Evolutionary conservation across 768 basidiomycete genomes (phyloP), one percentile per base, ranked within the genome.

Genomic region (Tremella fuciformis): DNA sequence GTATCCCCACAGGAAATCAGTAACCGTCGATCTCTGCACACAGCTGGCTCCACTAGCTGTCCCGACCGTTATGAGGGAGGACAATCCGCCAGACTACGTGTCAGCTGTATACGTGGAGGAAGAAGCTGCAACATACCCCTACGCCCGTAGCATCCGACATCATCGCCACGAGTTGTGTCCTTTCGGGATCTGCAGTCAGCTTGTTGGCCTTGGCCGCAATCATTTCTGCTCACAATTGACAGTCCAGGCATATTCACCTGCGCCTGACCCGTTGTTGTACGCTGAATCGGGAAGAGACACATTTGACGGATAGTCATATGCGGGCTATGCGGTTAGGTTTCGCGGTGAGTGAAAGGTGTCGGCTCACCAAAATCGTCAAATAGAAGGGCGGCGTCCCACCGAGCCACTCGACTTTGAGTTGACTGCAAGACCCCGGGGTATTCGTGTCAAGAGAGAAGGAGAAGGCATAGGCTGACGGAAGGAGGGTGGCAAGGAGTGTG

Each of bases 71-170:
- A 58, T 57, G 24, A 73, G 50, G 8, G 68, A 55, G 18, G 68
- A 68, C 7, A 70, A 65, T 34, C 71, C 71, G 6, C 71, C 71
- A 13, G 68, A 56, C 71, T 70, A 50, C 8, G 21, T 18, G 24
- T 57, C 26, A 50, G 38, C 13, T 26, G 16, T 19, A 34, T 26
- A 11, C 15, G 18, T 2, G 6, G n/a, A 7, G 42, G 13, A n/a
- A 41, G 13, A 25, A 24, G 24, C 16, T 38, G 13, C 9, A 2
- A 62, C 71, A 59, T 49, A 68, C 71, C 11, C 68, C 71, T 34
- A 59, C 54, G 3, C 71, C 71, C n/a, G 64, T 57, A 0, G 63
- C 44, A 49, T 73, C 71, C 2, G 68, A 70, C 71, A 73, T 73
- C 65, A 73, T 62, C 11, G 62, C 60, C 0, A 64, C 66, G 40